Evolutionary conservation across 169 alveolate species (phyloP).

Genomic region (Ichthyophthirius multifiliis): DNA sequence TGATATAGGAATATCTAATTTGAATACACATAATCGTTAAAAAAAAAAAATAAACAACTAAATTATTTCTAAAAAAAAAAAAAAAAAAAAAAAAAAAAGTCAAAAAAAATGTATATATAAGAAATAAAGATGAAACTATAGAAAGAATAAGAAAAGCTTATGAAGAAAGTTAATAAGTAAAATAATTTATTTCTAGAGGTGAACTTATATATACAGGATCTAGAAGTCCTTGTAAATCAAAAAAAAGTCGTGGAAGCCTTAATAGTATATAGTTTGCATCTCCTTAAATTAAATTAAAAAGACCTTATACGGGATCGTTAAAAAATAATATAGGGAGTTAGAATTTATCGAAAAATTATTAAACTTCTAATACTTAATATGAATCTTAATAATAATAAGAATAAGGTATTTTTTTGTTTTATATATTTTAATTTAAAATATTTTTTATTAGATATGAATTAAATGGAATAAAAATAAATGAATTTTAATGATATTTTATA

Average conservation of each 20-base stretch:
- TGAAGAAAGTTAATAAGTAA: conserved; percentile 30
- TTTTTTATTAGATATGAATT: not conserved
- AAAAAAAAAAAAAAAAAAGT: not conserved
- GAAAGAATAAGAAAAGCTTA: conserved; percentile 43
- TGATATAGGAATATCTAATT: not conserved
- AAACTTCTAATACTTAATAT: not conserved
- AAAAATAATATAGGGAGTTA: not conserved
- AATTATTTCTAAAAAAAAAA: not conserved
- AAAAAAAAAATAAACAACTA: not conserved
- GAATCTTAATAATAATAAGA: not conserved
- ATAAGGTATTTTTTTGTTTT: too few relatives aligned
- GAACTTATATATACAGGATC: conserved; percentile 17
- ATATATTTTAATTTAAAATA: not conserved
- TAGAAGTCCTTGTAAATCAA: not conserved
- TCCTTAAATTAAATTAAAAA: not conserved
- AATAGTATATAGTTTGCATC: not conserved
- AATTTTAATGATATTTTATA: not conserved
- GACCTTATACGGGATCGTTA: not conserved
- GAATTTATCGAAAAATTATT: not conserved
- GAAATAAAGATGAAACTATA: conserved; percentile 15
- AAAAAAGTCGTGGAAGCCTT: too few relatives aligned
- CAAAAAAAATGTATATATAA: not conserved
- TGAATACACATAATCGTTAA: not conserved
- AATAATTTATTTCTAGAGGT: conserved; percentile 41
- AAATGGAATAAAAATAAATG: not conserved